phyloP scores from a whole-genome alignment of 345 rosid genomes.

The Lepidium africanum region DNA sequence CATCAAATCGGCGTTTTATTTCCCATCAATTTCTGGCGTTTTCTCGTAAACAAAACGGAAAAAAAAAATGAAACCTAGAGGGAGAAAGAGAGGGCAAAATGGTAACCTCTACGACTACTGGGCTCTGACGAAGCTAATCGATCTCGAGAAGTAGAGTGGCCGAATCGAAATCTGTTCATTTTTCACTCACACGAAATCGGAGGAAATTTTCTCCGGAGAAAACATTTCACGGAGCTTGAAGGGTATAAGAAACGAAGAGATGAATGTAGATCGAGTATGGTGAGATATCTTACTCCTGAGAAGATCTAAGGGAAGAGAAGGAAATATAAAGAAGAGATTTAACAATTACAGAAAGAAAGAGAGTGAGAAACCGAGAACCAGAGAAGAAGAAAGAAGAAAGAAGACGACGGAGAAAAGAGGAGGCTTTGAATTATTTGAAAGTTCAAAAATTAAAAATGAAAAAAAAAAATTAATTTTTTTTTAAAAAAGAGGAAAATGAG shows the following conservation, averaged over 20 bases:
- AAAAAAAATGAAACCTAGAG: neutral
- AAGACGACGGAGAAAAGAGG: conserved; percentile 22
- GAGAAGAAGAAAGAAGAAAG: neutral
- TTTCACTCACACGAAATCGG: conserved; percentile 26
- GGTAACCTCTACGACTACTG: conserved; percentile 35
- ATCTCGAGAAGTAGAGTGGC: conserved; percentile 32
- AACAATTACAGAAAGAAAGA: neutral
- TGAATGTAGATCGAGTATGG: conserved; percentile 35
- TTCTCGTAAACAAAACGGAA: conserved; percentile 26
- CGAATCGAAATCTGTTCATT: conserved; percentile 44
- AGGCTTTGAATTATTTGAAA: conserved; percentile 40
- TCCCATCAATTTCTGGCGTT: neutral
- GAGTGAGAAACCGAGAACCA: neutral
- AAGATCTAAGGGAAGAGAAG: neutral
- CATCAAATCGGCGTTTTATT: neutral
- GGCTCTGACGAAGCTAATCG: conserved; percentile 13
- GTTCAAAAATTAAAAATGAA: conserved; percentile 44
- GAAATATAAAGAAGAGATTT: neutral
- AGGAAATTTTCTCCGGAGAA: neutral
- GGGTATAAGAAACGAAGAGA: conserved; percentile 1
- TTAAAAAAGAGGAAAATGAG: neutral
- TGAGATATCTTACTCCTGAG: neutral
- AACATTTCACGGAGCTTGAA: neutral
- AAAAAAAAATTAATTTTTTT: conserved; percentile 2
- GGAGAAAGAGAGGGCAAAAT: neutral